phyloP scores from a whole-genome alignment of 2,329 filamentous ascomycete genomes.

The Furcasterigmium sp. region DNA sequence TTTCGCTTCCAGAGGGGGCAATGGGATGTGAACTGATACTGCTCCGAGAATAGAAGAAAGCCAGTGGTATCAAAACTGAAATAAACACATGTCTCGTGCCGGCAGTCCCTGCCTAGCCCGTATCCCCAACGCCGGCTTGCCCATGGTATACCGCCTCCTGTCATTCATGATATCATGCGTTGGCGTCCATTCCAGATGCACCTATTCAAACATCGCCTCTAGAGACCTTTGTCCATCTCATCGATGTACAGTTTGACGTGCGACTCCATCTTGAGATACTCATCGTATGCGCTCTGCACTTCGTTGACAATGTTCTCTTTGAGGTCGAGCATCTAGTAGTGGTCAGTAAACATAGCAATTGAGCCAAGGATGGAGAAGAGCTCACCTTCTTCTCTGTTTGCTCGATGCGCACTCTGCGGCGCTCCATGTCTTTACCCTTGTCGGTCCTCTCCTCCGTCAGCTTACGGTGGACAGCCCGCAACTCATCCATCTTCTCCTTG shows the following conservation, averaged over 20 bases:
- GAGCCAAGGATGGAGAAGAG: too few relatives aligned
- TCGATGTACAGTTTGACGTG: conserved; percentile 98
- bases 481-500: conserved; percentile 84
- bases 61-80: neutral
- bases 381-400: conserved; percentile 96
- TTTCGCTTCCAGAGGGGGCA: conserved; percentile 45
- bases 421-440: conserved; percentile 89
- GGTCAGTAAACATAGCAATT: conserved; percentile 12
- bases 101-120: neutral
- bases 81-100: neutral
- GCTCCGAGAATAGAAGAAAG: neutral
- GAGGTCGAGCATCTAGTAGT: conserved; percentile 83
- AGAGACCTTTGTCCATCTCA: conserved; percentile 80
- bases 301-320: conserved; percentile 98
- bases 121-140: conserved; percentile 27
- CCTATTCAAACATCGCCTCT: neutral
- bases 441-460: conserved; percentile 80
- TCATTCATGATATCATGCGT: conserved; percentile 7
- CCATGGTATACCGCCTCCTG: conserved; percentile 30
- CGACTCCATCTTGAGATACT: conserved; percentile 95
- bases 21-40: conserved; percentile 19
- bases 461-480: conserved; percentile 72
- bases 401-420: conserved; percentile 86
- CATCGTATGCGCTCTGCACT: conserved; percentile 81
- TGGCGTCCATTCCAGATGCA: neutral